Base-by-base conservation (phyloP, 2,329 filamentous ascomycete genomes). In the Celoporthe dispersa region DNA sequence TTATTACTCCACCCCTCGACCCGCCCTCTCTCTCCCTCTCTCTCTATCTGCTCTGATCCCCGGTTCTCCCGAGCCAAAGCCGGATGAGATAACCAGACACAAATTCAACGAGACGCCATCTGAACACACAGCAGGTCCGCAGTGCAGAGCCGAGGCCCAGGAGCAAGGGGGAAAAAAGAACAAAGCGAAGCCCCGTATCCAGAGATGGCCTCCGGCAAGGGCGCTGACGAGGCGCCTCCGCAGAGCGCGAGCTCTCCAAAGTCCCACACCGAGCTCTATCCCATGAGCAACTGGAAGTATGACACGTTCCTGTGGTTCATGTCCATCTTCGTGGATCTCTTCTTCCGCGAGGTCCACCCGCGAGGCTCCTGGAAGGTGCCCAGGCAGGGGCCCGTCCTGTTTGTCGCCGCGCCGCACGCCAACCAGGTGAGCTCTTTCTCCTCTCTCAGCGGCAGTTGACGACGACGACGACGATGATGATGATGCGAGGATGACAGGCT, bases 281-380 rank as follows among this genome's bases (percentile, higher is more conserved):
- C 89, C 66, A 92, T 92, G 90, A 90, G 88, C 76, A 86, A 88
- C 75, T 92, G 88, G 85, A 90, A 91, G 74, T 94, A 94, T 79
- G 92, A 94, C 82, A 85, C 90, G 70, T 92, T 94, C 77, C 85
- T 94, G 41, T 94, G 92, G 86, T 86, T 86, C 64, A 91, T 94
- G 78, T 92, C 91, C 57, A 88, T 98, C 73, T 86, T 98, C 66
- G 90, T 97, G 74, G 96, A 99, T 81, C 90, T 98, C 75, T 99
- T 99, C 88, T 99, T 99, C 85, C 91, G 96, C 75, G 96, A 99
- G 82, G 94, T 99, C 22, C 94, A 98, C 79, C 96, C 96, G 16
- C 89, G 96, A 74, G 94, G 94, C 75, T 93, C 94, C 73, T 99
- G 96, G 94, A 95, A 94, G 81, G 92, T 99, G 60, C 96, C 96